A percentile compares a stretch with the other conserved stretches of the same genome.
Conservation (phyloP, 305 asterid species). For the Fraxinus dipetala region DNA sequence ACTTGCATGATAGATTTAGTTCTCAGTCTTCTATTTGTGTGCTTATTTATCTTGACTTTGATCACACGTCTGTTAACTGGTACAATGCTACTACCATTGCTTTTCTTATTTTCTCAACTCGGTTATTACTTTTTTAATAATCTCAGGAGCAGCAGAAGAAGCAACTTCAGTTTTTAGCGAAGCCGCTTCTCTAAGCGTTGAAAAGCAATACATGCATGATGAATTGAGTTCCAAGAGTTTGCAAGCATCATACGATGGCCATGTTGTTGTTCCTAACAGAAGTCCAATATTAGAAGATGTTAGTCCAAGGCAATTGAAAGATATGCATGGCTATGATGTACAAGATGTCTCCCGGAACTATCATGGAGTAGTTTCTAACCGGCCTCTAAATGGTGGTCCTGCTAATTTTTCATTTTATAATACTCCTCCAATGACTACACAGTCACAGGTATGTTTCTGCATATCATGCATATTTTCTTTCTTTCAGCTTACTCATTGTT, state of each 20-base stretch:
- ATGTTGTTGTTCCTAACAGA: conserved; percentile 40
- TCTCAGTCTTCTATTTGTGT: not conserved
- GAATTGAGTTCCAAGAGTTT: conserved; percentile 49
- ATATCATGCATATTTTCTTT: conserved; percentile 9
- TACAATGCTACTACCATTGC: conserved; percentile 7
- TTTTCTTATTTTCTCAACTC: conserved; percentile 10
- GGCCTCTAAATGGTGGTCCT: conserved; percentile 53
- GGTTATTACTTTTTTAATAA: conserved; percentile 21
- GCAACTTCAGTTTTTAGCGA: conserved; percentile 80
- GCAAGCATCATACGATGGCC: conserved; percentile 51
- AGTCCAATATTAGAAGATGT: conserved; percentile 51
- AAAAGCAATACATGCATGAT: conserved; percentile 57
- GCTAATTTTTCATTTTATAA: conserved; percentile 58
- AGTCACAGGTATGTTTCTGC: conserved; percentile 58
- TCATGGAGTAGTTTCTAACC: conserved; percentile 55
- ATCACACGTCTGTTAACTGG: not conserved
- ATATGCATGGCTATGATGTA: conserved; percentile 45
- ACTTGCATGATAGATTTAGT: conserved; percentile 1
- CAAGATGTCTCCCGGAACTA: conserved; percentile 66
- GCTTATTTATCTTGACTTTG: conserved; percentile 13
- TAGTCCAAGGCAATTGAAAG: conserved; percentile 70
- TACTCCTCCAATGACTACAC: conserved; percentile 83
- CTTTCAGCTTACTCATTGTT: conserved; percentile 15
- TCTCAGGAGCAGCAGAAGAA: conserved; percentile 88
- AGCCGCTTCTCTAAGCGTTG: conserved; percentile 65